Evolutionary conservation across 768 basidiomycete species (phyloP), one percentile per base, ranked within the genome.

Genomic region (Hebeloma cylindrosporum): DNA sequence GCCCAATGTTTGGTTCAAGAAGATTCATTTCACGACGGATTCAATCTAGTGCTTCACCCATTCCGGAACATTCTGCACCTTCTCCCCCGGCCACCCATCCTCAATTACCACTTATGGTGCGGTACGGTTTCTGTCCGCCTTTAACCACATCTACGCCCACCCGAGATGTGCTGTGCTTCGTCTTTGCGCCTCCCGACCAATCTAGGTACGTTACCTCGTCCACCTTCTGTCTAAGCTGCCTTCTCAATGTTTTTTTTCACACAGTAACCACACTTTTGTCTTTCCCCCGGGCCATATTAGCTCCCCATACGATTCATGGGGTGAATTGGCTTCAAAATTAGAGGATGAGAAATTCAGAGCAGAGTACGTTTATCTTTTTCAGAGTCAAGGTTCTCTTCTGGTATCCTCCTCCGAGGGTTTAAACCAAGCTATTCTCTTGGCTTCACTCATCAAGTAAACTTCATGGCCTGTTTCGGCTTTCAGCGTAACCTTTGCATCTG

Each of bases 111-210:
- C 65, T 74, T 32, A 62, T 66, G 51, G 72, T 77, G 48, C 72
- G 67, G 51, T 75, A 71, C 54, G 76, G 75, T 26, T 75, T 77
- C 57, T 70, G 69, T 57, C 71, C 79, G 33, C 71, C 68, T 35
- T 73, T 82, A 51, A 77, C 77, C n/a, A 59, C 73, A 29, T 70
- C 78, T 40, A 79, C 86, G 14, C 73, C 79, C 40, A 85, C 83
- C 4, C 74, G 75, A 43, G 83, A 82, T 50, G 75, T 90, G 17
- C 72, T 91, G 26, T 70, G 74, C 42, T 87, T 84, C 67, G 69
- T 90, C 9, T 85, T 91, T 60, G 77, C 88, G 30, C 85, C 87
- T 9, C 87, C 86, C 45, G 83, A 87, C 45, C 68, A 69, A 58
- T 48, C 64, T 33, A 68, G 68, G 75, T 66, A 52, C 62, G 64